A percentile compares a stretch with the other conserved stretches of the same genome.
phyloP scores from a whole-genome alignment of 2,329 filamentous ascomycete species.

The Trichophyton equinum region DNA sequence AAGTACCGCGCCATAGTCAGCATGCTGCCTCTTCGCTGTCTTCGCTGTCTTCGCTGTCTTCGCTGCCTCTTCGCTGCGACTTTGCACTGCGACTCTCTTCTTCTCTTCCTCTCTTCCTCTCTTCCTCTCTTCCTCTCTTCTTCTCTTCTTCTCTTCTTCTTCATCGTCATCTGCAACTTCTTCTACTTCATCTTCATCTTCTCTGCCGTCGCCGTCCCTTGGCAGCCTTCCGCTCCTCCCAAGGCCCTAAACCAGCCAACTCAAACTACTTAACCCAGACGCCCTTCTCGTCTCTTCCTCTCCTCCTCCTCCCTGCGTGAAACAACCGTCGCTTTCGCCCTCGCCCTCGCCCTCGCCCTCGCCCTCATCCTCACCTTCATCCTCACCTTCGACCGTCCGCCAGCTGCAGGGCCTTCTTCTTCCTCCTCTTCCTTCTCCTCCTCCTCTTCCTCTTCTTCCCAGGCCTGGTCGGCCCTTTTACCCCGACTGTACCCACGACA shows the following conservation, averaged over 20 bases:
- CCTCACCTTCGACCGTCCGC: too few species aligned
- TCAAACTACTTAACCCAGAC: too few species aligned
- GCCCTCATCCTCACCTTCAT: neutral
- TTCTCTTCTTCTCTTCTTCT: slow-evolving; percentile 6
- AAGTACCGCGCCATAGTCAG: neutral
- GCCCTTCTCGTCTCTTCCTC: slow-evolving; percentile 1
- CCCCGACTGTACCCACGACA: slow-evolving; percentile 6
- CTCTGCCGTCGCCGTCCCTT: neutral
- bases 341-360: neutral
- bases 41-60: neutral
- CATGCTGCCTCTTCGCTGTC: neutral
- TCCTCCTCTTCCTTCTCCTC: neutral
- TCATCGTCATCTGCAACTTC: slow-evolving; percentile 9
- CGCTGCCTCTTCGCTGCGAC: neutral
- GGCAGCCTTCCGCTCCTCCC: slow-evolving; percentile 9
- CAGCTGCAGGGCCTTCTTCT: neutral
- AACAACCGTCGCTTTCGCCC: neutral
- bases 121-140: slow-evolving; percentile 11
- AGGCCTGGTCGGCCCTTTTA: slow-evolving; percentile 12
- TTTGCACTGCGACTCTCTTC: slow-evolving; percentile 5
- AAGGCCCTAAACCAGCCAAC: neutral
- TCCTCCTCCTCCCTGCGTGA: neutral
- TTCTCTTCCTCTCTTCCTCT: slow-evolving; percentile 5
- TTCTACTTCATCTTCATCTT: slow-evolving; percentile 11
- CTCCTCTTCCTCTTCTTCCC: neutral